Evolutionary conservation across 1,139 yeast genomes (phyloP).

Genomic region (Arxiozyma heterogenica): DNA sequence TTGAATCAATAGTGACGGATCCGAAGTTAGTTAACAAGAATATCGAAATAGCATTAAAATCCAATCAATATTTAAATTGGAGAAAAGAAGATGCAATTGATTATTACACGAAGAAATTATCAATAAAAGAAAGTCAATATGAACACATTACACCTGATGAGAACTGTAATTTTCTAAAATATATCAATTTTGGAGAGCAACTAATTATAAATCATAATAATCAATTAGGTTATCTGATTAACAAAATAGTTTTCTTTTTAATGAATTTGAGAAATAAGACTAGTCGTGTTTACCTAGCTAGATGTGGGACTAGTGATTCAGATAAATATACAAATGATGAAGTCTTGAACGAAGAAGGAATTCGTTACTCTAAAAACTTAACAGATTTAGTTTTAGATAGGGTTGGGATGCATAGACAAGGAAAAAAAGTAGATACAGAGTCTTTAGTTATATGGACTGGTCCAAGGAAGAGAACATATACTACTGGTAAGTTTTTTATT

Average conservation of each 20-base stretch:
- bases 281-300: constrained; percentile 60
- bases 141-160: constrained; percentile 13
- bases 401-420: constrained; percentile 19
- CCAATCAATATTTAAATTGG: constrained; percentile 83
- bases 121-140: constrained; percentile 37
- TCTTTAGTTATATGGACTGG: constrained; percentile 82
- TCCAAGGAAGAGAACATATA: constrained; percentile 72
- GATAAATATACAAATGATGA: constrained; percentile 48
- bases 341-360: constrained; percentile 52
- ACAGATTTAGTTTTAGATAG: constrained; percentile 34
- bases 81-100: constrained; percentile 50
- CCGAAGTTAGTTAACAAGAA: constrained; percentile 60
- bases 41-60: constrained; percentile 75
- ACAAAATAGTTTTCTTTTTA: constrained; percentile 79
- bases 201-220: constrained; percentile 57
- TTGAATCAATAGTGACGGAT: constrained; percentile 80
- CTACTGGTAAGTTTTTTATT: constrained; percentile 63
- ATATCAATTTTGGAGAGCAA: constrained; percentile 76
- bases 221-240: constrained; percentile 77
- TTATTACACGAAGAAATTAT: constrained; percentile 50
- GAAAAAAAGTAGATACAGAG: constrained; percentile 16
- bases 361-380: constrained; percentile 38
- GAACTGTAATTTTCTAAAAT: constrained; percentile 13
- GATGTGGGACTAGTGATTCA: constrained; percentile 59
- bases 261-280: constrained; percentile 71